Evolutionary conservation across 495 filamentous ascomycete genomes (phyloP).

Genomic region (Penicillium paradoxum): DNA sequence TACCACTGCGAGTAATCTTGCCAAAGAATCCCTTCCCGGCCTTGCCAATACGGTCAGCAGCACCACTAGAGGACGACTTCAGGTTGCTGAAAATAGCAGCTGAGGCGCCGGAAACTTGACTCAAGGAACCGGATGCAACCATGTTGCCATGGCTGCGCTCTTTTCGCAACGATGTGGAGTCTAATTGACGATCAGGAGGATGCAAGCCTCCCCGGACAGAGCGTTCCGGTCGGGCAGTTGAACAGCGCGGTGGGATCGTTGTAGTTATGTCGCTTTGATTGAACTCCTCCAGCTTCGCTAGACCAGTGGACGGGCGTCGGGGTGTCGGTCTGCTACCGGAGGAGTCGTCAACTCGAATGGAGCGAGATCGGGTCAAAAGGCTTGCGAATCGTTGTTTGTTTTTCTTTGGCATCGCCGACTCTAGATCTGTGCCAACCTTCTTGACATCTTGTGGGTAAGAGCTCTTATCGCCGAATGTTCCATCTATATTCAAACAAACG

Average conservation of each 20-base stretch:
- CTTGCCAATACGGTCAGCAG: conserved; percentile 65
- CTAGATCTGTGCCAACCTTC: conserved; percentile 30
- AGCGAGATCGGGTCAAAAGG: conserved; percentile 63
- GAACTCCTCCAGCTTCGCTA: conserved; percentile 40
- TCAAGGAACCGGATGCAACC: conserved; percentile 53
- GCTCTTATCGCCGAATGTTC: conserved; percentile 18
- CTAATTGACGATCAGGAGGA: conserved; percentile 49
- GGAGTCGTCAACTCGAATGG: conserved; percentile 53
- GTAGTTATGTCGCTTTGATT: conserved; percentile 24
- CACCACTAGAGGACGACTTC: conserved; percentile 64
- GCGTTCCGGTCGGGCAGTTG: conserved; percentile 57
- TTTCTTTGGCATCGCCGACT: conserved; percentile 32
- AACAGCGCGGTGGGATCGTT: conserved; percentile 44
- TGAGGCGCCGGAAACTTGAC: conserved; percentile 57
- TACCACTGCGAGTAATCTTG: conserved; percentile 67
- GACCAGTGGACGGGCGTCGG: conserved; percentile 41
- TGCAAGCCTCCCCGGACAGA: conserved; percentile 34
- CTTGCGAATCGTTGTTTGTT: conserved; percentile 49
- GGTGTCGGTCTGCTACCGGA: conserved; percentile 30
- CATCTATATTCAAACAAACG: conserved; percentile 11
- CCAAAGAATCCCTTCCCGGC: conserved; percentile 74
- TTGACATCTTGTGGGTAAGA: conserved; percentile 20
- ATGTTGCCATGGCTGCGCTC: conserved; percentile 47
- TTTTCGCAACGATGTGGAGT: conserved; percentile 35
- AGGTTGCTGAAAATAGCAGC: conserved; percentile 66